Evolutionary conservation across 805 yeast genomes (phyloP).

Genomic region (Candida incommunis): DNA sequence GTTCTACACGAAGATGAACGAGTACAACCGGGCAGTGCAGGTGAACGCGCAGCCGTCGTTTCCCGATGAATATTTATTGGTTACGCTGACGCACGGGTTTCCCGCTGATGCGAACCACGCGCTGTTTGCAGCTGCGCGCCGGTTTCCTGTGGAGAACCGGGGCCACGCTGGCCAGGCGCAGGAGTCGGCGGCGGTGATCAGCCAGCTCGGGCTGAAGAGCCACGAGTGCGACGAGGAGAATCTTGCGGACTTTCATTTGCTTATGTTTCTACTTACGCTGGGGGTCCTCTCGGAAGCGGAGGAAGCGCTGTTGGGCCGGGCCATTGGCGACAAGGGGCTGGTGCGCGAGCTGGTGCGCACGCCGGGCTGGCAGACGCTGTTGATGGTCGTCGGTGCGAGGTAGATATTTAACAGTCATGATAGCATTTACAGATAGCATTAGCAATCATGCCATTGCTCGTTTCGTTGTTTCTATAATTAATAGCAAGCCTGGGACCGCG

Average conservation of each 20-base stretch:
- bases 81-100: slow-evolving; percentile 86
- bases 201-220: slow-evolving; percentile 28
- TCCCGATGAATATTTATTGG: slow-evolving; percentile 81
- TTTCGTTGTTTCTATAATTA: too few species aligned
- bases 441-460: too few species aligned
- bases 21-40: slow-evolving; percentile 79
- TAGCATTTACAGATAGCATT: too few species aligned
- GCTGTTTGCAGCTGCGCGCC: slow-evolving; percentile 3
- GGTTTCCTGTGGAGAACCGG: slow-evolving; percentile 70
- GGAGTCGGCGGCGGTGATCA: slow-evolving; percentile 41
- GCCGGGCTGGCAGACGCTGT: slow-evolving; percentile 74
- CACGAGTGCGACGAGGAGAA: slow-evolving; percentile 9
- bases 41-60: slow-evolving; percentile 81
- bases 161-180: slow-evolving; percentile 63
- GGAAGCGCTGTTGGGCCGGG: slow-evolving; percentile 29
- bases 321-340: slow-evolving; percentile 10
- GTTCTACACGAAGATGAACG: slow-evolving; percentile 70
- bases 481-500: too few species aligned
- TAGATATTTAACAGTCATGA: too few species aligned
- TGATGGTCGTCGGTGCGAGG: slow-evolving; percentile 31
- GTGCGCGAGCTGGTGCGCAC: slow-evolving; percentile 40
- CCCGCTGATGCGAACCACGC: slow-evolving; percentile 36
- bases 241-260: slow-evolving; percentile 63
- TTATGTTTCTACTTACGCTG: slow-evolving; percentile 41
- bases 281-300: slow-evolving; percentile 48